Percentiles rank a stretch among this genome's conserved stretches.
Conservation (phyloP, 2,329 filamentous ascomycete species). For the Plectosphaerella sp. region DNA sequence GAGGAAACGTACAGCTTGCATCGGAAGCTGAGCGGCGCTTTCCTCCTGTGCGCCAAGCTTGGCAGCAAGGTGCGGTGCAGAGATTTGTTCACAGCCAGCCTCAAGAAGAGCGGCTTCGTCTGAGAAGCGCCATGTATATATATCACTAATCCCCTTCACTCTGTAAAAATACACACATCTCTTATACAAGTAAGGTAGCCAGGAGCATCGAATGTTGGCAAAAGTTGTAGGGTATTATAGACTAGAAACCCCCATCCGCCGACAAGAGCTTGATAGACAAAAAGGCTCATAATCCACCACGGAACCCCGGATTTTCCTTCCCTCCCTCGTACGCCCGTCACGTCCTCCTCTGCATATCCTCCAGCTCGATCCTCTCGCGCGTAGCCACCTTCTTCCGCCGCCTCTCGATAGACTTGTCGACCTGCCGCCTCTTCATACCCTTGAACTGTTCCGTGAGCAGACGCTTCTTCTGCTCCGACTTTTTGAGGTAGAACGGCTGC, state of each 20-base stretch:
- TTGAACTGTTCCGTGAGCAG: slow-evolving; percentile 75
- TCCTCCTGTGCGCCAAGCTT: slow-evolving; percentile 81
- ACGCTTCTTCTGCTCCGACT: slow-evolving; percentile 84
- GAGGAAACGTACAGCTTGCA: slow-evolving; percentile 98
- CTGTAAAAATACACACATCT: slow-evolving; percentile 9
- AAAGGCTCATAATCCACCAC: neutral
- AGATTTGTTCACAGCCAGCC: slow-evolving; percentile 66
- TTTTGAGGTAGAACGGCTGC: slow-evolving; percentile 90
- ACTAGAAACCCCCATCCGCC: neutral
- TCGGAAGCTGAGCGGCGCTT: slow-evolving; percentile 91
- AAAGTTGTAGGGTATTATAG: neutral
- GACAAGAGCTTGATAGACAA: neutral
- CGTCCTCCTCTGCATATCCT: slow-evolving; percentile 25
- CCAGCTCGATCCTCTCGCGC: slow-evolving; percentile 78
- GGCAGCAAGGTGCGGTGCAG: slow-evolving; percentile 79
- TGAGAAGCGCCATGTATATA: neutral
- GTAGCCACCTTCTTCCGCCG: slow-evolving; percentile 83
- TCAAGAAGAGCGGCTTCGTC: slow-evolving; percentile 28
- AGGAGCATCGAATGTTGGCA: neutral
- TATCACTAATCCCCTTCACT: neutral
- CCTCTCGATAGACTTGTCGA: slow-evolving; percentile 79
- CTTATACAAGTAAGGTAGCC: slow-evolving; percentile 4
- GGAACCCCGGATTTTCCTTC: neutral
- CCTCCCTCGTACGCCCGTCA: neutral
- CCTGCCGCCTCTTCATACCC: slow-evolving; percentile 78